Conservation (phyloP, 2,329 filamentous ascomycete genomes). For the Fusarium nanum region DNA sequence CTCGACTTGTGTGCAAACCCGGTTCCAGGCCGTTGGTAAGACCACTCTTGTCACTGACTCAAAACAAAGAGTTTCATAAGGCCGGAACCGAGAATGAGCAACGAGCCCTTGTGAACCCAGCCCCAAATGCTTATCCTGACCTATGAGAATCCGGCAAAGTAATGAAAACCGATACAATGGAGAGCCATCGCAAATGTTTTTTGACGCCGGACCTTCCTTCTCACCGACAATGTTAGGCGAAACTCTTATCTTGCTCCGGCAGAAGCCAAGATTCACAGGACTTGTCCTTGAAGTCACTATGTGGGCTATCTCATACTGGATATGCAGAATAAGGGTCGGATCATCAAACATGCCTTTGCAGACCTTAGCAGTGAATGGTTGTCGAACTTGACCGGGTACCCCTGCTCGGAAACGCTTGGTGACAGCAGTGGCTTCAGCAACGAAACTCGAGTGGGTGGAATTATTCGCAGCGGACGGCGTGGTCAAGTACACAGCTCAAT, state of each 20-base stretch:
- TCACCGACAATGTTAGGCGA: constrained; percentile 39
- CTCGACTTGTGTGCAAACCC: neutral
- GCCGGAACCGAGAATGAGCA: neutral
- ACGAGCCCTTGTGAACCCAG: constrained; percentile 15
- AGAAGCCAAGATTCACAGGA: constrained; percentile 33
- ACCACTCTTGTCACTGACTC: neutral
- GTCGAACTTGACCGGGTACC: constrained; percentile 13
- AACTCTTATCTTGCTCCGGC: constrained; percentile 26
- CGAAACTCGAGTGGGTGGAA: neutral
- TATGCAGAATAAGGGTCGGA: constrained; percentile 25
- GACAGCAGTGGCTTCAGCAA: constrained; percentile 22
- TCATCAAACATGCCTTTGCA: constrained; percentile 26
- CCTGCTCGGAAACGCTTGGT: constrained; percentile 20
- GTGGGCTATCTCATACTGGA: constrained; percentile 29
- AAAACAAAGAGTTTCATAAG: neutral
- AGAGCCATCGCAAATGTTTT: constrained; percentile 5
- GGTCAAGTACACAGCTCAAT: constrained; percentile 1
- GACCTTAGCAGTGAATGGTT: constrained; percentile 12
- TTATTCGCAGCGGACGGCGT: constrained; percentile 12
- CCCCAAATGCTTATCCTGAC: constrained; percentile 21
- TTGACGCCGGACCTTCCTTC: constrained; percentile 19
- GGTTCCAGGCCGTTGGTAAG: neutral
- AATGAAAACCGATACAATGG: constrained; percentile 13
- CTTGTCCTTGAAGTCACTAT: constrained; percentile 22
- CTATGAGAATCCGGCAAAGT: constrained; percentile 16